Conservation (phyloP, 176 grass and related monocot genomes). For the Elaeis guineensis region DNA sequence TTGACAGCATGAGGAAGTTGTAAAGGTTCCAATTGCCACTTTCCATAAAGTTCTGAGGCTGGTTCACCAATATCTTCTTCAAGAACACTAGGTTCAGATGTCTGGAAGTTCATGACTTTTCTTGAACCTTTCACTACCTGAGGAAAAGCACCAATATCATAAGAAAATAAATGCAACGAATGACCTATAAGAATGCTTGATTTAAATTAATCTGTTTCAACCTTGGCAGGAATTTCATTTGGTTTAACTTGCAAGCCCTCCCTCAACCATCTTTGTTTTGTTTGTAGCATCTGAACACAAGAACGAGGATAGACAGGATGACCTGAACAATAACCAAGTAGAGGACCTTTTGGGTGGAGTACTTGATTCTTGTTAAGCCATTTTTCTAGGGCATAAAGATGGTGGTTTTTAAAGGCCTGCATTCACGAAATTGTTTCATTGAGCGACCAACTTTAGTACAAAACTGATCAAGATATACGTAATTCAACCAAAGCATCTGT, state of each 20-base stretch:
- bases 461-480: conserved; percentile 17
- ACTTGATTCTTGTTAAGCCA: conserved; percentile 90
- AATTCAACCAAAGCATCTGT: neutral
- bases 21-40: conserved; percentile 82
- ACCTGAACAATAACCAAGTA: conserved; percentile 81
- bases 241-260: conserved; percentile 82
- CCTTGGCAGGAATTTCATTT: conserved; percentile 72
- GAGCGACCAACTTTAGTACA: conserved; percentile 2
- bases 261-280: conserved; percentile 73
- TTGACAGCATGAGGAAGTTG: conserved; percentile 68
- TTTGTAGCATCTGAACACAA: conserved; percentile 75
- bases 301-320: conserved; percentile 78
- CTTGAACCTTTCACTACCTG: conserved; percentile 66
- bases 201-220: conserved; percentile 1
- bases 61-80: conserved; percentile 38
- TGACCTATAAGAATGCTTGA: no score
- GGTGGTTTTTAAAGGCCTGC: conserved; percentile 86
- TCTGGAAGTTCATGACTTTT: conserved; percentile 39
- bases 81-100: conserved; percentile 28
- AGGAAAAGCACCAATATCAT: neutral
- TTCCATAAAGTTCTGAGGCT: conserved; percentile 69
- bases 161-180: conserved; percentile 7
- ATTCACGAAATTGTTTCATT: conserved; percentile 13
- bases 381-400: conserved; percentile 79
- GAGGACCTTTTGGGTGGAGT: conserved; percentile 72